Percentiles rank a stretch among this genome's conserved stretches.
Evolutionary conservation across 2,329 filamentous ascomycete species (phyloP).

Genomic region (Alternaria alternata): DNA sequence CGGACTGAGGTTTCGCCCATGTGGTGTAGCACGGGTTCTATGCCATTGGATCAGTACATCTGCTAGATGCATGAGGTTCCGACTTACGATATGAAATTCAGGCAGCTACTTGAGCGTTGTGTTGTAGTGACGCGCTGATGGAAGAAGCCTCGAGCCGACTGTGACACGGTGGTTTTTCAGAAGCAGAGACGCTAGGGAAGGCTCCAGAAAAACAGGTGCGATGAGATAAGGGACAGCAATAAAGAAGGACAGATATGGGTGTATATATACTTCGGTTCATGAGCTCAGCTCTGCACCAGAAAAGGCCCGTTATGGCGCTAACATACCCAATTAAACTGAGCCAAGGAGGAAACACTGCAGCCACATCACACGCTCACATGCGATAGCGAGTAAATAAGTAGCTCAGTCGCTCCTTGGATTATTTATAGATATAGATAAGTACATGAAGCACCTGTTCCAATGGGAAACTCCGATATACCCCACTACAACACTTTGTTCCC

Average conservation of each 20-base stretch:
- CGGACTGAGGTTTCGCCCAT: neutral
- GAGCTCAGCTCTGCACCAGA: neutral
- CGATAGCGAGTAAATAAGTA: neutral
- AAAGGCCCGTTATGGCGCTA: neutral
- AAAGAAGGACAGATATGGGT: neutral
- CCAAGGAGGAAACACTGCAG: neutral
- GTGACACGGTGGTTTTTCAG: neutral
- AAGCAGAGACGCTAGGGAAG: neutral
- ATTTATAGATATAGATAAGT: no score
- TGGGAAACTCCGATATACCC: no score
- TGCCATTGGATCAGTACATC: neutral
- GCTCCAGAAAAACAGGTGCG: rapidly evolving
- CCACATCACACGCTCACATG: neutral
- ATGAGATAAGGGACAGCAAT: neutral
- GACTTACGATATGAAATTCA: neutral
- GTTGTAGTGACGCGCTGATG: neutral
- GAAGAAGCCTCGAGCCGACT: neutral
- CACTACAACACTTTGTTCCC: no score
- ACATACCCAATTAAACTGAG: neutral
- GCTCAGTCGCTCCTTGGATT: no score
- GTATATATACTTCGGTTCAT: neutral
- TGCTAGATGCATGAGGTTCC: neutral
- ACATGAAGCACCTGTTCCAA: no score
- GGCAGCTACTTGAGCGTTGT: neutral
- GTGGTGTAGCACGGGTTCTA: neutral